Conservation (phyloP, 1,139 yeast genomes). For the Geotrichum aggregatum region DNA sequence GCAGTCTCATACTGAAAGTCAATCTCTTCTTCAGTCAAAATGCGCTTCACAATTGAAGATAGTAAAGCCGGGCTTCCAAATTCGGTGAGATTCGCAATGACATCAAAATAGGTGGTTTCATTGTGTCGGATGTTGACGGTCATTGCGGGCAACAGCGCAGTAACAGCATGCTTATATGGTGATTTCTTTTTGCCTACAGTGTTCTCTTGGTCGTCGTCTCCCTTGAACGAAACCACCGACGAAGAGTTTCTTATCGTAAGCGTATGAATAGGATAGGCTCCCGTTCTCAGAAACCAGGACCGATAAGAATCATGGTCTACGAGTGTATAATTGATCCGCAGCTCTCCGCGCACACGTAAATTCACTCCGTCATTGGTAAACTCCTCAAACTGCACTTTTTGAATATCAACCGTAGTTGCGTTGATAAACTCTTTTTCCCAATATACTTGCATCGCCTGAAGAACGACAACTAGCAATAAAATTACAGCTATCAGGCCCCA, state of each 20-base stretch:
- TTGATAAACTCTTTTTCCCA: slow-evolving; percentile 18
- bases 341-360: slow-evolving; percentile 13
- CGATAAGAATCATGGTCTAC: slow-evolving; percentile 13
- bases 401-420: slow-evolving; percentile 13
- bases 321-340: slow-evolving; percentile 14
- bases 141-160: slow-evolving; percentile 28
- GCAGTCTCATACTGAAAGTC: slow-evolving; percentile 24
- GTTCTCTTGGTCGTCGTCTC: neutral
- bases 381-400: slow-evolving; percentile 12
- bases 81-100: slow-evolving; percentile 27
- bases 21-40: slow-evolving; percentile 26
- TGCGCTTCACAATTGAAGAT: slow-evolving; percentile 25
- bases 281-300: slow-evolving; percentile 12
- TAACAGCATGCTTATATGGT: slow-evolving; percentile 24
- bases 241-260: slow-evolving; percentile 5
- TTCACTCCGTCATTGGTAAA: slow-evolving; percentile 17
- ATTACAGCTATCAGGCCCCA: neutral
- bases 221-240: slow-evolving; percentile 8
- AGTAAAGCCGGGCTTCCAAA: slow-evolving; percentile 29
- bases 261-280: slow-evolving; percentile 16
- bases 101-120: slow-evolving; percentile 26
- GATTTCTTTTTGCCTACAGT: neutral
- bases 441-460: slow-evolving; percentile 12
- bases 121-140: slow-evolving; percentile 23
- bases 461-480: neutral